Percentiles rank a stretch among this genome's conserved stretches.
These are phyloP conservation scores for Fusarium anguioides DNA, from an alignment of 2,329 filamentous ascomycete species.

Conservation along the genomic window DNA sequence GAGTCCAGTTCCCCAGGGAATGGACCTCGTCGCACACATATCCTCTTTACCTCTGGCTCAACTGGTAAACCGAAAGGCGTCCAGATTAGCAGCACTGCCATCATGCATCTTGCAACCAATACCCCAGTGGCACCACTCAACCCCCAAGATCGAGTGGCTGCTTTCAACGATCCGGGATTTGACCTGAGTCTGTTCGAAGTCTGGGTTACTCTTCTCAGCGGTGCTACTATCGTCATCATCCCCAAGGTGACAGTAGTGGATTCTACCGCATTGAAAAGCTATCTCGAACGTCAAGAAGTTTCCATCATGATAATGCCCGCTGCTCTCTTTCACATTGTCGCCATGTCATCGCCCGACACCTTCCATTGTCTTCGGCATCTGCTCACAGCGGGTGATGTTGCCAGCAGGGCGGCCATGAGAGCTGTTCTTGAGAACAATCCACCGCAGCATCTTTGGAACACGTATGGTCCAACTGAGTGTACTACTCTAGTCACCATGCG, in stretches of 20 bases:
- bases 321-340: not conserved
- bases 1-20: not conserved
- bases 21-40: not conserved
- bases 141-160: not conserved
- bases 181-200: constrained; percentile 3
- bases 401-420: not conserved
- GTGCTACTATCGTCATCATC: not conserved
- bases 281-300: not conserved
- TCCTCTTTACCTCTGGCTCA: constrained; percentile 1
- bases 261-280: not conserved
- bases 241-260: not conserved
- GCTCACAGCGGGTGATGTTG: not conserved
- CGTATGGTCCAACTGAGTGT: constrained; percentile 3
- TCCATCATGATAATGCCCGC: constrained; percentile 2
- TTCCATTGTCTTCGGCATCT: not conserved
- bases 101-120: not conserved
- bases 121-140: not conserved
- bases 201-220: not conserved
- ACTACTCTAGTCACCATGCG: not conserved
- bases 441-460: constrained; percentile 5
- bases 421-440: not conserved
- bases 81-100: not conserved
- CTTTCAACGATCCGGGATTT: constrained; percentile 4
- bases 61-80: constrained; percentile 1
- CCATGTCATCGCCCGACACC: not conserved